Percentiles rank a stretch among this genome's conserved stretches.
phyloP scores from a whole-genome alignment of 2,329 filamentous ascomycete species.

The Ramichloridium luteum region DNA sequence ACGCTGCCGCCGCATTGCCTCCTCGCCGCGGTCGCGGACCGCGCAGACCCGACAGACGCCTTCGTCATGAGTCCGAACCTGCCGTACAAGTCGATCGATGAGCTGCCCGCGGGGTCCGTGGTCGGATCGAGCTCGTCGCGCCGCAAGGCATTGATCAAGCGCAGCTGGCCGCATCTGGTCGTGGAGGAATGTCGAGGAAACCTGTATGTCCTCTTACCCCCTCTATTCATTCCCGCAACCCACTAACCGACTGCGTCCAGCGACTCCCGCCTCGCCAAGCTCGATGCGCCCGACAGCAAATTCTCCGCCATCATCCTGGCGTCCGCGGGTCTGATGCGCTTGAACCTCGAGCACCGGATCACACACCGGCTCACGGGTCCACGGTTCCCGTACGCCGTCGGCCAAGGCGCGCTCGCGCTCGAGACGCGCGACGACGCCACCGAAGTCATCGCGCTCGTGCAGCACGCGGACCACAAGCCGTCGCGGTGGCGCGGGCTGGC shows the following conservation, averaged over 20 bases:
- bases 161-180: slow-evolving; percentile 1
- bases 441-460: too few species aligned
- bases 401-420: not conserved
- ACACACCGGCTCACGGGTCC: not conserved
- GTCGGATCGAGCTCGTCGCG: slow-evolving; percentile 1
- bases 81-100: not conserved
- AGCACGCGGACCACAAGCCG: too few species aligned
- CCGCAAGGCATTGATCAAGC: not conserved
- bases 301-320: slow-evolving; percentile 1
- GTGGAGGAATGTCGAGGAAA: too few species aligned
- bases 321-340: not conserved
- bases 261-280: slow-evolving; percentile 1
- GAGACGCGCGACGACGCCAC: not conserved
- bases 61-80: not conserved
- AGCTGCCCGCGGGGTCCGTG: not conserved
- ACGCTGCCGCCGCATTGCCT: not conserved
- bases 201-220: too few species aligned
- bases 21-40: not conserved
- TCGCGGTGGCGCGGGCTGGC: too few species aligned
- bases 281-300: not conserved
- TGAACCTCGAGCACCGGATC: slow-evolving; percentile 1
- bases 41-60: not conserved
- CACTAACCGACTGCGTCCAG: not conserved
- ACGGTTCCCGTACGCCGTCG: slow-evolving; percentile 1
- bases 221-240: too few species aligned